These are phyloP conservation scores for Coniochaeta hoffmannii DNA, from an alignment of 2,329 filamentous ascomycete genomes.

Conservation along the genomic window DNA sequence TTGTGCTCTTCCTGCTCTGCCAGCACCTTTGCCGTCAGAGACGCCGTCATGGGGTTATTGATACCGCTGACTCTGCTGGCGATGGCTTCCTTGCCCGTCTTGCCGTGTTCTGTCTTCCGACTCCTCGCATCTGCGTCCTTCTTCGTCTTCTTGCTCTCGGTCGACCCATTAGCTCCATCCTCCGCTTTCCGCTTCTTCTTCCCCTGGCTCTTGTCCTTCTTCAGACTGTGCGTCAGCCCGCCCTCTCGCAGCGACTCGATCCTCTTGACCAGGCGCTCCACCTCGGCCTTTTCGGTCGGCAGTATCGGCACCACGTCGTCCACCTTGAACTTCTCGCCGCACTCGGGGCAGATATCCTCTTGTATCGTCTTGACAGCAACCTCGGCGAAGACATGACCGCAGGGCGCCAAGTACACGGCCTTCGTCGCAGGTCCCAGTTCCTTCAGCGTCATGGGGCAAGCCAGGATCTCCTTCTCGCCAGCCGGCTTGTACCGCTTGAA, in stretches of 20 bases:
- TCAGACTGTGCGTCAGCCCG: constrained; percentile 78
- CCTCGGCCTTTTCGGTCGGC: constrained; percentile 62
- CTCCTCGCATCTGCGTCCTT: constrained; percentile 33
- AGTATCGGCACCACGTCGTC: constrained; percentile 81
- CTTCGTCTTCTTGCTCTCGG: constrained; percentile 32
- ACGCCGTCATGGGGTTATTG: constrained; percentile 82
- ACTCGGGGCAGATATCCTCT: constrained; percentile 60
- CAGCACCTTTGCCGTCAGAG: constrained; percentile 76
- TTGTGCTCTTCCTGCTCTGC: constrained; percentile 79
- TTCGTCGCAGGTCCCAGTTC: constrained; percentile 72
- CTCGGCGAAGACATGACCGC: constrained; percentile 90
- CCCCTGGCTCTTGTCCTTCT: constrained; percentile 60
- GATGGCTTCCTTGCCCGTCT: constrained; percentile 35
- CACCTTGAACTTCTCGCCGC: constrained; percentile 63
- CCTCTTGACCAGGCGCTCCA: constrained; percentile 58
- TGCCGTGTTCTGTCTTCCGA: constrained; percentile 21
- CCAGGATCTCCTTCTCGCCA: constrained; percentile 50
- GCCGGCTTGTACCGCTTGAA: constrained; percentile 45
- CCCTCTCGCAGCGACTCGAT: constrained; percentile 61
- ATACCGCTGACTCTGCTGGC: constrained; percentile 52
- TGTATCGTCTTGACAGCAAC: constrained; percentile 74
- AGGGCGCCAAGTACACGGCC: constrained; percentile 86
- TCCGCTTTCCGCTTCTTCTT: constrained; percentile 70
- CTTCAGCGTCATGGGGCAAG: constrained; percentile 84
- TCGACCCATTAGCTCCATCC: constrained; percentile 30